Evolutionary conservation across 192 early-diverging fungal species (phyloP), one percentile per base, ranked within the genome.

Genomic region (Coemansia sp.): DNA sequence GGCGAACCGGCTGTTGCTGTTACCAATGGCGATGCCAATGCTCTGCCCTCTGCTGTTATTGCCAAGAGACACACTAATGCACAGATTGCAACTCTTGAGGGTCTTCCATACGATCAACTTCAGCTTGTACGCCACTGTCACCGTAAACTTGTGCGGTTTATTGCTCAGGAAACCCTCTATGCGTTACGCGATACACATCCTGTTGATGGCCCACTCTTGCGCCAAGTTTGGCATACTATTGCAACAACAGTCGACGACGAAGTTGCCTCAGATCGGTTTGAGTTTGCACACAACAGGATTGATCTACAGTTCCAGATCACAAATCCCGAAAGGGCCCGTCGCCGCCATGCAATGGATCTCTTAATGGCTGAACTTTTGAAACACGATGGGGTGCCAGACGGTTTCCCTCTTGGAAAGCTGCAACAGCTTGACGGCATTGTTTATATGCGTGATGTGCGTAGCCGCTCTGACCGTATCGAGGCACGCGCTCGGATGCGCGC

Each of bases 211-310:
- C 64, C 70, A 0, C 43, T 80, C 37, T 67, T 80, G 25, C 66
- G 57, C 44, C 71, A 80, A 48, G 77, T 80, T 25, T 80, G 77
- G 77, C 70, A 80, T 27, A 80, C 71, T 0, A 74, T 74, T 41
- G 71, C 71, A 10, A 71, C 70, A 12, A 73, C 77, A 1, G 71
- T 70, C 15, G 77, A 80, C 53, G 62, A 80, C 14, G 77, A 80
- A 4, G 68, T 69, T n/a, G 48, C 61, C 23, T 25, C 57, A 15
- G 68, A 80, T 48, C 43, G 43, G 47, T 69, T 67, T 21, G 77
- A 73, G 67, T 80, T 80, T 59, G 68, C 70, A 58, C 71, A 80
- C 46, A 69, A 67, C 71, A 62, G 59, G 50, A 23, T 74, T 1
- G 57, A 61, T 8, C 56, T 80, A 18, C 42, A 49, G 59, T 80